Percentiles rank a stretch among this genome's conserved stretches.
Conservation (phyloP, 2,329 filamentous ascomycete species). For the Colletotrichum scovillei region DNA sequence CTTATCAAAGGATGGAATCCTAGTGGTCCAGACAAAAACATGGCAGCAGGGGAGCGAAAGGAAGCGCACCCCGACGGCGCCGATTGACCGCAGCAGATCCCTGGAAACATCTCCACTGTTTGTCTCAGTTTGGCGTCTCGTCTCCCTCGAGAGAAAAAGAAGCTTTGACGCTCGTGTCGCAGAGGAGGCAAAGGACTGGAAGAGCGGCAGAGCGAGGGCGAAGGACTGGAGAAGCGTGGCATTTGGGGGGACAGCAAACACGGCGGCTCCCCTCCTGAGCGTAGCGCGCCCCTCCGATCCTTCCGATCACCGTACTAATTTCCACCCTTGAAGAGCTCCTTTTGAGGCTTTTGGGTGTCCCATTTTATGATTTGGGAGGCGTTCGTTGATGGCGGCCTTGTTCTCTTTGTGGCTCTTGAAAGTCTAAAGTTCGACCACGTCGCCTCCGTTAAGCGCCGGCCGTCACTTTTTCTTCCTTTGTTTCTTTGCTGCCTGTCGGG, state of each 20-base stretch:
- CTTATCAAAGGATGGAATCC: not conserved
- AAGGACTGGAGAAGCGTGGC: not conserved
- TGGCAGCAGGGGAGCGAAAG: not conserved
- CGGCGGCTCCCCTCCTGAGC: not conserved
- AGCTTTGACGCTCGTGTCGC: conserved; percentile 17
- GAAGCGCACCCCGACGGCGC: not conserved
- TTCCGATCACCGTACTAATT: conserved; percentile 26
- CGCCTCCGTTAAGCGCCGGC: not conserved
- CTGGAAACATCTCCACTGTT: not conserved
- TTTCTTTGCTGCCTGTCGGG: not conserved
- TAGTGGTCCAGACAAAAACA: not conserved
- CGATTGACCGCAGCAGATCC: not conserved
- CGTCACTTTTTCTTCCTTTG: not conserved
- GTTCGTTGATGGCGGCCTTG: not conserved
- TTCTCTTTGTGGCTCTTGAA: not conserved
- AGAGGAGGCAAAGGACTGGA: not conserved
- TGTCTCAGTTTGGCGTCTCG: conserved; percentile 7
- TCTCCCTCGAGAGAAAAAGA: not conserved
- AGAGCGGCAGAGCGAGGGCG: not conserved
- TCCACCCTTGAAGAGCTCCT: conserved; percentile 8
- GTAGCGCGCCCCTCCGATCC: conserved; percentile 20
- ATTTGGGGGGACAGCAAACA: not conserved
- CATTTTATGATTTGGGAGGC: not conserved
- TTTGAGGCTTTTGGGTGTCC: not conserved
- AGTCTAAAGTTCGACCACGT: not conserved